Evolutionary conservation across 306 rosid species (phyloP).

Genomic region (Abrus precatorius): DNA sequence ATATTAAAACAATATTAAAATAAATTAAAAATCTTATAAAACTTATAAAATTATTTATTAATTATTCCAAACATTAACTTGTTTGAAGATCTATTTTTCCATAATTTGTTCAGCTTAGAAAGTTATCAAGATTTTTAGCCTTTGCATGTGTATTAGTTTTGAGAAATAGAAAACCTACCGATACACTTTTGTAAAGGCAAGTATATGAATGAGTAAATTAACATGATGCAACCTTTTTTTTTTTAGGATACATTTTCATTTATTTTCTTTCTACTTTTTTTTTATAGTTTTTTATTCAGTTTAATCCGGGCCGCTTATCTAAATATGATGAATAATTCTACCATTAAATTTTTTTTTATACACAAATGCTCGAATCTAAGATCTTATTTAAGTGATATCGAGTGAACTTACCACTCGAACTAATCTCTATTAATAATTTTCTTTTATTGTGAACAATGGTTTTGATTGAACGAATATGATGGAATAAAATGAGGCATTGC

Average conservation of each 20-base stretch:
- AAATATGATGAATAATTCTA: too few relatives aligned
- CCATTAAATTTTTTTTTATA: too few relatives aligned
- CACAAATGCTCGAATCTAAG: too few relatives aligned
- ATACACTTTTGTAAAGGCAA: not conserved
- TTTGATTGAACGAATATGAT: slow-evolving; percentile 8
- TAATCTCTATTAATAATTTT: too few relatives aligned
- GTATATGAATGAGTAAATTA: not conserved
- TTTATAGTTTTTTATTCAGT: too few relatives aligned
- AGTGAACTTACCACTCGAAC: too few relatives aligned
- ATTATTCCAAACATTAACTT: not conserved
- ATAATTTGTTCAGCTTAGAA: not conserved
- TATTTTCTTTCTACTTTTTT: too few relatives aligned
- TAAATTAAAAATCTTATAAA: not conserved
- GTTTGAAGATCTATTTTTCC: not conserved
- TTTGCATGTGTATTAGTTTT: not conserved
- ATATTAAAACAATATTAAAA: too few relatives aligned
- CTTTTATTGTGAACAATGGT: not conserved
- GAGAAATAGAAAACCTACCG: not conserved
- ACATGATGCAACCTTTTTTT: not conserved
- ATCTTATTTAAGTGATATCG: too few relatives aligned
- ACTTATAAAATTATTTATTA: not conserved
- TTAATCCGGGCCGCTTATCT: too few relatives aligned
- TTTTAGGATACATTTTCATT: not conserved
- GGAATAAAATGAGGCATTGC: not conserved
- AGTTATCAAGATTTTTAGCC: not conserved